Percentiles rank a stretch among this genome's conserved stretches.
Evolutionary conservation across 225 moss, liverwort and hornwort genomes (phyloP).

Genomic region (Thuidium tamariscinum): DNA sequence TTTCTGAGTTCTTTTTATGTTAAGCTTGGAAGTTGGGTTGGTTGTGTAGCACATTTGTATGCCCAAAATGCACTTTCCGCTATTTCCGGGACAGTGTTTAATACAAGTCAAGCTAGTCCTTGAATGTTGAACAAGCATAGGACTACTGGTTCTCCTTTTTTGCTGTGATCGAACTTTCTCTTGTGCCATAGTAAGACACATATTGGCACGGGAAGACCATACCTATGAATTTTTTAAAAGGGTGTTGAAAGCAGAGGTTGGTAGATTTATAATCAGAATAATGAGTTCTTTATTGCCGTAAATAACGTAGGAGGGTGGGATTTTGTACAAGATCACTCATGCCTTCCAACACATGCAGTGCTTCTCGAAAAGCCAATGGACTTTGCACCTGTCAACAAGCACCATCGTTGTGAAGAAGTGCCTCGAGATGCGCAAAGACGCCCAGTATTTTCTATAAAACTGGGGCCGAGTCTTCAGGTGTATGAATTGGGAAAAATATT

Average conservation of each 20-base stretch:
- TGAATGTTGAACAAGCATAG: not conserved
- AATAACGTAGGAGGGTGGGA: not conserved
- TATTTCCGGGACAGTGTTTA: not conserved
- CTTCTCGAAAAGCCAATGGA: slow-evolving; percentile 59
- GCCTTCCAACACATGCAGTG: slow-evolving; percentile 21
- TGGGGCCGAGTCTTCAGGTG: slow-evolving; percentile 86
- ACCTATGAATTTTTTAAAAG: not conserved
- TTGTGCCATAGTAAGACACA: not conserved
- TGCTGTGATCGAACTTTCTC: not conserved
- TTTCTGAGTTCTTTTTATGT: not conserved
- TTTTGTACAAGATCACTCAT: slow-evolving; percentile 14
- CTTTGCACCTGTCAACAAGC: slow-evolving; percentile 78
- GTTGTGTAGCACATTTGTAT: not conserved
- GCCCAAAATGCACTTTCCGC: not conserved
- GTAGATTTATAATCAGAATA: not conserved
- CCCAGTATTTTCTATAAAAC: slow-evolving; percentile 77
- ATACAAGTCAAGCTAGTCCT: not conserved
- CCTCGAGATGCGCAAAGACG: slow-evolving; percentile 72
- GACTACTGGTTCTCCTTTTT: not conserved
- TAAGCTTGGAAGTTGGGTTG: not conserved
- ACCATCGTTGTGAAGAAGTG: slow-evolving; percentile 89
- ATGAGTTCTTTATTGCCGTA: not conserved
- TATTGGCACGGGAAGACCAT: not conserved
- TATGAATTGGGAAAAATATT: slow-evolving; percentile 81
- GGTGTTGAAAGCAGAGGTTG: not conserved